These are phyloP conservation scores for Dioscorea zingiberensis DNA, from an alignment of 106 monocot species.

Conservation along the genomic window DNA sequence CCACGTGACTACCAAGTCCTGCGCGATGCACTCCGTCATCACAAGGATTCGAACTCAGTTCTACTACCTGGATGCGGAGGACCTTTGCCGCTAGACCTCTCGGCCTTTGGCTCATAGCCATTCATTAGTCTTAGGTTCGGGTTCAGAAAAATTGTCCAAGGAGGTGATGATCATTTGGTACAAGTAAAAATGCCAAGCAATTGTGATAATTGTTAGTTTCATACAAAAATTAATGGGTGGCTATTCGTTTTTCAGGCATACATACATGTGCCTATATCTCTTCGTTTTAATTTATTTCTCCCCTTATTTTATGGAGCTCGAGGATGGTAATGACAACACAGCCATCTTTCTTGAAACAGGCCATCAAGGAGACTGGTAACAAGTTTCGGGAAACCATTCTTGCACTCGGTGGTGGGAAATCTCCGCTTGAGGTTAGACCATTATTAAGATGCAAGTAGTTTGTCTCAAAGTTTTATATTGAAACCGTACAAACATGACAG, in stretches of 20 bases:
- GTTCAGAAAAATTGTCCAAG: too few relatives aligned
- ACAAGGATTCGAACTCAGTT: too few relatives aligned
- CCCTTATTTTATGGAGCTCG: not conserved
- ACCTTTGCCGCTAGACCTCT: too few relatives aligned
- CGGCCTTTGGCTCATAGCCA: too few relatives aligned
- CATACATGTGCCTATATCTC: not conserved
- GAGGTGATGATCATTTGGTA: too few relatives aligned
- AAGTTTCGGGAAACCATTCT: conserved; percentile 83
- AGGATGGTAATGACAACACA: not conserved
- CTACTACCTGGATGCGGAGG: too few relatives aligned
- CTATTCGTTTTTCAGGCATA: not conserved
- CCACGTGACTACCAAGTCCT: too few relatives aligned
- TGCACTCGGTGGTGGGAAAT: conserved; percentile 73
- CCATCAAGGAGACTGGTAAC: conserved; percentile 69
- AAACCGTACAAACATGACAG: not conserved
- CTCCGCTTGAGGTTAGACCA: conserved; percentile 71
- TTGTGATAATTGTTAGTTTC: too few relatives aligned
- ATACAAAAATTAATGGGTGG: too few relatives aligned
- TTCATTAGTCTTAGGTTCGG: too few relatives aligned
- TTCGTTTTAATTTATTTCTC: not conserved
- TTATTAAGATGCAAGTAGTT: not conserved
- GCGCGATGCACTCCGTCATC: too few relatives aligned
- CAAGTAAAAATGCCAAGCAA: too few relatives aligned
- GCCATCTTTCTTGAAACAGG: conserved; percentile 26
- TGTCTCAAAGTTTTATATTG: not conserved